A percentile compares a stretch with the other conserved stretches of the same genome.
These are phyloP conservation scores for Artemisia annua DNA, from an alignment of 129 eudicot species.

Conservation along the genomic window DNA sequence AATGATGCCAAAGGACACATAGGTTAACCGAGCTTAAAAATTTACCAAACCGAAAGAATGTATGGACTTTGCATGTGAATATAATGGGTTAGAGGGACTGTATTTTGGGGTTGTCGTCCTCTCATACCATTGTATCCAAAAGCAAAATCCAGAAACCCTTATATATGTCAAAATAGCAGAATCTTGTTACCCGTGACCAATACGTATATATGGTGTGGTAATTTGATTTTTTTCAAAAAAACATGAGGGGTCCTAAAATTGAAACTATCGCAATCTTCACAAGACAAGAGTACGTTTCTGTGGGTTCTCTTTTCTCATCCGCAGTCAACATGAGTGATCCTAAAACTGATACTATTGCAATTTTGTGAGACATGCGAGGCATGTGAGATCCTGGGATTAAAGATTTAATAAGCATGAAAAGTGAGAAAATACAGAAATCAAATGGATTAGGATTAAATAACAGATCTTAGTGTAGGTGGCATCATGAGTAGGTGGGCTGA, in stretches of 20 bases:
- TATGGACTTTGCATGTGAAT: background rate
- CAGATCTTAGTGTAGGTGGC: background rate
- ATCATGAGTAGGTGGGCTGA: too few species aligned
- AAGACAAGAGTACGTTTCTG: background rate
- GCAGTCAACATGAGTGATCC: too few species aligned
- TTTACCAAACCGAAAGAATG: background rate
- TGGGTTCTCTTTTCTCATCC: too few species aligned
- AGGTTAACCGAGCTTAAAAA: too few species aligned
- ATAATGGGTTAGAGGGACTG: too few species aligned
- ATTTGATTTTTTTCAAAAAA: too few species aligned
- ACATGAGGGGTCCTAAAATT: background rate
- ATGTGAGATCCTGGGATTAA: too few species aligned
- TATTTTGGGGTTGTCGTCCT: conserved; percentile 7
- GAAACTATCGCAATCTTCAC: conserved; percentile 6
- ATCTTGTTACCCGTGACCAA: conserved; percentile 9
- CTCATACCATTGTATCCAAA: background rate
- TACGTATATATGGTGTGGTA: background rate
- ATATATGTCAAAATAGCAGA: conserved; percentile 13
- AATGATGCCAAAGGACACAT: conserved; percentile 1
- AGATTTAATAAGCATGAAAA: too few species aligned
- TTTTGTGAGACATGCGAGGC: too few species aligned
- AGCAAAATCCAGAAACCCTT: conserved; percentile 8
- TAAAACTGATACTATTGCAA: too few species aligned
- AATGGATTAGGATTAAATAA: background rate
- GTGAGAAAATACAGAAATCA: background rate